These are phyloP conservation scores for Biancaea sappan DNA, from an alignment of 306 rosid genomes.

Conservation along the genomic window DNA sequence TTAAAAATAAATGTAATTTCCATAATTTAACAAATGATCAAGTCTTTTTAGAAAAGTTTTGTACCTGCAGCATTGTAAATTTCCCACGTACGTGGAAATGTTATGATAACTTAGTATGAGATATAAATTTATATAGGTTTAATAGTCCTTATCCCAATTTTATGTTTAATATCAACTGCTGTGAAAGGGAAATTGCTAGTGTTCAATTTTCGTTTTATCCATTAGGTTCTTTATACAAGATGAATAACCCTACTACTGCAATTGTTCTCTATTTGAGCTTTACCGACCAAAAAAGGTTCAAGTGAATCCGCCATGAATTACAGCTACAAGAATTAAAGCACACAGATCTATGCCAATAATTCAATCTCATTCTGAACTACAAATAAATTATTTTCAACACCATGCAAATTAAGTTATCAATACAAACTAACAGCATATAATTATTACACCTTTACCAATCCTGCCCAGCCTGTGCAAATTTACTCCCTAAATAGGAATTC, in stretches of 20 bases:
- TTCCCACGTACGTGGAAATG: too few relatives aligned
- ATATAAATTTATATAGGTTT: too few relatives aligned
- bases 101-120: too few relatives aligned
- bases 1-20: too few relatives aligned
- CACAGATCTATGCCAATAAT: not conserved
- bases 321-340: not conserved
- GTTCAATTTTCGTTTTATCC: too few relatives aligned
- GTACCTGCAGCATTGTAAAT: too few relatives aligned
- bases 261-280: not conserved
- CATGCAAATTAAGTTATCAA: not conserved
- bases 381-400: not conserved
- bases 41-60: too few relatives aligned
- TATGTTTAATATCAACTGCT: too few relatives aligned
- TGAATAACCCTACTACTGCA: not conserved
- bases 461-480: slow-evolving; percentile 28
- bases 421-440: not conserved
- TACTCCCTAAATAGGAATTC: slow-evolving; percentile 14
- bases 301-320: not conserved
- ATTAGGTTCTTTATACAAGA: too few relatives aligned
- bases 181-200: too few relatives aligned
- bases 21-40: too few relatives aligned
- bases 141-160: too few relatives aligned
- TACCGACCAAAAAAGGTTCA: not conserved
- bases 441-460: slow-evolving; percentile 39
- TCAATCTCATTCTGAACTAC: not conserved